Base-by-base conservation (phyloP, 768 basidiomycete species). In the Pisolithus sp. region DNA sequence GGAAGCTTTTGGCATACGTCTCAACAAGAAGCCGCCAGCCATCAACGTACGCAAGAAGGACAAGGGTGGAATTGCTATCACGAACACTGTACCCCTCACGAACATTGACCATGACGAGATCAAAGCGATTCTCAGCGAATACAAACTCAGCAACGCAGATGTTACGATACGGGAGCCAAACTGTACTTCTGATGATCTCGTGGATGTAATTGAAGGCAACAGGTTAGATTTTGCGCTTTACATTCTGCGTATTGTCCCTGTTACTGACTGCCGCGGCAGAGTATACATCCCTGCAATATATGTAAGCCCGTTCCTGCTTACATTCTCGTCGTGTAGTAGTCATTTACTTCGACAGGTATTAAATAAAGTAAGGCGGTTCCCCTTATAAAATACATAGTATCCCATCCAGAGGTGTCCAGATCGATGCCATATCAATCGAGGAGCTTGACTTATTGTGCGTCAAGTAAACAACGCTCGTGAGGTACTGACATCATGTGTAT, bases 381-480 rank as follows among this genome's bases (percentile, higher is more conserved):
- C 34, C n/a, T 31, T 17, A 8, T 21, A 9, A 31, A 34, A 34
- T 31, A 8, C 34, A 15, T 21, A 26, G 17, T 48, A 34, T 43
- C 10, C 21, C 9, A 39, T 50, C 20, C 12, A 18, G 26, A 26
- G 26, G 34, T 38, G 13, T 52, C n/a, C 54, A 92, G 85, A 93
- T 95, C 64, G 96, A 99, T 68, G 96, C 91, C 18, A 98, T 97
- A 62, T 94, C 92, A 49, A 96, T 98, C 68, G 95, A 98, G 67
- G 95, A 98, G 71, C 81, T 98, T 23, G 95, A 97, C 68, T 78
- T 95, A 51, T 70, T 95, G 76, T 93, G 60, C 59, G 24, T 74
- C 1, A 6, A 17, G 30, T 20, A 37, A 17, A 24, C n/a, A 28
- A 20, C 41, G 38, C 6, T 41, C 30, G 23, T 20, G 39, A 30